Evolutionary conservation across 768 basidiomycete species (phyloP).

Genomic region (Boletus vermiculosoides): DNA sequence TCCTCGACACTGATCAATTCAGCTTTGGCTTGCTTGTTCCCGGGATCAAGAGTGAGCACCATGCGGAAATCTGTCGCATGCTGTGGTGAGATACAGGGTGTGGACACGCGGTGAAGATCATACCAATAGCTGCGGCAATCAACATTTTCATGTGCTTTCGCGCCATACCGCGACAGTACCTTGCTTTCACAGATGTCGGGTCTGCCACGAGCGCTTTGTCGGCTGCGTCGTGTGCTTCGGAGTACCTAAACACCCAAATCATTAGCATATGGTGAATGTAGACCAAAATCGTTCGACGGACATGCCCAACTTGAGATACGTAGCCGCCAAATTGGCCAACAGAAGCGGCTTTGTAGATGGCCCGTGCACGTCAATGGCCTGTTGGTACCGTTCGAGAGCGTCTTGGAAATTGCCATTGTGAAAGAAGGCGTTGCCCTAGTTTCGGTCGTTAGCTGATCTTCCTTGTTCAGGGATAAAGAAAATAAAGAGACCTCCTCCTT

Average conservation of each 20-base stretch:
- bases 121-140: constrained; percentile 26
- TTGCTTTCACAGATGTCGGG: constrained; percentile 34
- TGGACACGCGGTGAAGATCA: neutral
- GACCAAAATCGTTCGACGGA: constrained; percentile 5
- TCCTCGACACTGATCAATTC: constrained; percentile 16
- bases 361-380: constrained; percentile 39
- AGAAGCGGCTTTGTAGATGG: constrained; percentile 33
- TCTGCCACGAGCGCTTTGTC: constrained; percentile 28
- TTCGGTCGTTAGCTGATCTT: neutral
- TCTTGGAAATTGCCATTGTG: constrained; percentile 35
- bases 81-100: neutral
- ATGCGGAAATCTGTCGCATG: constrained; percentile 27
- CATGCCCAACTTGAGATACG: constrained; percentile 44
- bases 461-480: neutral
- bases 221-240: constrained; percentile 31
- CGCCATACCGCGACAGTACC: constrained; percentile 36
- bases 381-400: constrained; percentile 42
- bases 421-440: constrained; percentile 47
- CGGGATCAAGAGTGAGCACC: constrained; percentile 29
- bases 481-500: constrained; percentile 30
- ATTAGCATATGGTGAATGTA: neutral
- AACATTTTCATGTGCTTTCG: constrained; percentile 27
- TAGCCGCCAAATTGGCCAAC: constrained; percentile 42
- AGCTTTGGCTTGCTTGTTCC: constrained; percentile 15
- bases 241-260: constrained; percentile 16